Base-by-base conservation (phyloP, 257 asterid species). In the Capsicum chinense region DNA sequence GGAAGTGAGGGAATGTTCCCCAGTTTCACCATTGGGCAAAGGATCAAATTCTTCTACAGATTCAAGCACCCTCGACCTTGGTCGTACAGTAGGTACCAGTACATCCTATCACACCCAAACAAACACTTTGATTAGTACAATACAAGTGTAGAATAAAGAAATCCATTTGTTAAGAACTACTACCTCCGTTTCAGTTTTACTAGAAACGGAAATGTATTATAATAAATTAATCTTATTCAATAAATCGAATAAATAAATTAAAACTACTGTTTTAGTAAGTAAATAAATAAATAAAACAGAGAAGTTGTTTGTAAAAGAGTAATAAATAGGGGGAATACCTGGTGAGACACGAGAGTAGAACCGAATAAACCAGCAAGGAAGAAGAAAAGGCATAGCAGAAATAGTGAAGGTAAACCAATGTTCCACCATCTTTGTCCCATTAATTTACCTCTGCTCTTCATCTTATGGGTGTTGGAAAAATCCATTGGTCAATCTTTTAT, bases 341-440 rank as follows among this genome's bases (percentile, higher is more conserved):
- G 95, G 71, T 91, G 95, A 80, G 90, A 90, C 79, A 95, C 88
- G 37, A 95, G 97, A 21, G 95, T 87, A 5, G 94, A 92, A 83
- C 97, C 97, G 73, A 92, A 91, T 79, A 94, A 94, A 44, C 99
- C 98, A 78, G 95, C 95, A 58, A 95, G 91, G 69, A 95, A 93
- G 88, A 92, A 95, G 90, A 90, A 93, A 48, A 95, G 88, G 88
- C 99, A 95, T 21, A 95, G 74, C 57, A 91, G 88, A 85, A 94
- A 95, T 81, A 94, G 88, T 17, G 86, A 88, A 6, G 97, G 97
- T 78, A 91, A 81, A 5, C 9, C 95, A 73, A 92, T 87, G 83
- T 68, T 87, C 92, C 92, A 85, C 58, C 85, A 88, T 83, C 88
- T 90, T 57, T 85, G 88, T 73, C 89, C 92, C 19, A 79, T 82